Conservation (phyloP, 2,329 filamentous ascomycete species). For the Fusarium mangiferae region DNA sequence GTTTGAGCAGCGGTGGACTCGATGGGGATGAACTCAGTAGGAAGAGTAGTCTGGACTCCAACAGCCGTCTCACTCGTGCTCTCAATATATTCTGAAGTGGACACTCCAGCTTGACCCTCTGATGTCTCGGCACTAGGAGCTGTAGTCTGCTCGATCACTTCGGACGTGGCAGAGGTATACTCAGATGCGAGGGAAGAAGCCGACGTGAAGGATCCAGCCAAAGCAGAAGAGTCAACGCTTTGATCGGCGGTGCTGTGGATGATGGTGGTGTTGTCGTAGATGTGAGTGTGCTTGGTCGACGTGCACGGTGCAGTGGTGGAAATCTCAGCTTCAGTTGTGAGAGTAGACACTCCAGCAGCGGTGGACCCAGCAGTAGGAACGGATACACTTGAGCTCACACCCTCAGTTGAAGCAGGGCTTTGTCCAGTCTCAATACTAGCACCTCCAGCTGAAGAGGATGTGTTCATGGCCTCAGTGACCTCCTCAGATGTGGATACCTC, state of each 20-base stretch:
- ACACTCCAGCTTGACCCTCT: background rate
- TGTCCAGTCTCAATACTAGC: slow-evolving; percentile 11
- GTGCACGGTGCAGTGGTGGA: slow-evolving; percentile 21
- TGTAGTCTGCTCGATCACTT: background rate
- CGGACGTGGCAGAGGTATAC: background rate
- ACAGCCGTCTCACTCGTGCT: background rate
- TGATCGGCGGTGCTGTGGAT: slow-evolving; percentile 6
- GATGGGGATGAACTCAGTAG: background rate
- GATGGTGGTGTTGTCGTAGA: slow-evolving; percentile 32
- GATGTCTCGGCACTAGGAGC: background rate
- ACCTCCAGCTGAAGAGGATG: background rate
- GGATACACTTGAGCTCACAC: background rate
- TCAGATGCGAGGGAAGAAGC: slow-evolving; percentile 3
- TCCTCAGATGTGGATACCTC: background rate
- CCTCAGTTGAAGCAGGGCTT: background rate
- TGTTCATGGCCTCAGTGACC: background rate
- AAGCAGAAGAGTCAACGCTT: slow-evolving; percentile 19
- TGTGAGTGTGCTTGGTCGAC: slow-evolving; percentile 19
- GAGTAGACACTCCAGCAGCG: background rate
- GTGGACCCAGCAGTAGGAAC: background rate
- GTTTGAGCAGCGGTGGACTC: slow-evolving; percentile 3
- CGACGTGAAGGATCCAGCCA: slow-evolving; percentile 1
- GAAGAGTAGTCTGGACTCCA: background rate
- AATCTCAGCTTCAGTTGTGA: background rate
- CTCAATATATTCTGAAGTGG: background rate